phyloP scores from a whole-genome alignment of 2,329 filamentous ascomycete species.

The Xylaria hypoxylon region DNA sequence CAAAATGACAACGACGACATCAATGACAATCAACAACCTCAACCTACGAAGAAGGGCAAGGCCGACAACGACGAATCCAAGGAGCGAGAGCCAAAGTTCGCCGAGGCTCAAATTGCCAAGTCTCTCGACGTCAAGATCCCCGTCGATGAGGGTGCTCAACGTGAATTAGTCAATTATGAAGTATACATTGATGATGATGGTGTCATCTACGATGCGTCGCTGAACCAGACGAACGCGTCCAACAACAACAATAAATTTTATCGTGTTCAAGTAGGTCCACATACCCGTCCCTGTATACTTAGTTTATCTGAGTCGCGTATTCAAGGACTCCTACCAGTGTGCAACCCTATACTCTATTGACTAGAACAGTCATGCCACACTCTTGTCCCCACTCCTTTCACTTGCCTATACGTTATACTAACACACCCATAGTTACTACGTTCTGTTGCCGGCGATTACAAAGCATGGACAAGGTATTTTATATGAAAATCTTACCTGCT shows the following conservation, averaged over 20 bases:
- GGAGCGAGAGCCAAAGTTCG: conserved; percentile 36
- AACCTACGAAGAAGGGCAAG: conserved; percentile 52
- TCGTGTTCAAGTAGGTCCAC: conserved; percentile 69
- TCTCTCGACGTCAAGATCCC: conserved; percentile 61
- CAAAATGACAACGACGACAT: conserved; percentile 41
- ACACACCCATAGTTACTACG: conserved; percentile 57
- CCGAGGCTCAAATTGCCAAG: conserved; percentile 61
- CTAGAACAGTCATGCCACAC: background rate
- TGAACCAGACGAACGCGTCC: conserved; percentile 80
- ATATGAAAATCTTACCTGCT: no score
- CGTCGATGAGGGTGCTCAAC: conserved; percentile 59
- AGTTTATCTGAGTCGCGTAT: background rate
- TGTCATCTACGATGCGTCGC: conserved; percentile 80
- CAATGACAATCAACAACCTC: conserved; percentile 42
- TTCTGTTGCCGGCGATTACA: conserved; percentile 57
- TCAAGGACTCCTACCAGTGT: background rate
- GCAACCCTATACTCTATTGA: background rate
- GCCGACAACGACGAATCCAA: conserved; percentile 40
- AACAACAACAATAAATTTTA: conserved; percentile 89
- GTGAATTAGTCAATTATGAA: conserved; percentile 52
- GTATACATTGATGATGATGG: conserved; percentile 76
- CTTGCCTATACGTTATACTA: conserved; percentile 8
- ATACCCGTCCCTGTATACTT: background rate
- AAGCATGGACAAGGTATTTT: conserved; percentile 81
- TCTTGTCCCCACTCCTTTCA: conserved; percentile 8